These are phyloP conservation scores for Fusarium sp. DNA, from an alignment of 2,329 filamentous ascomycete species.

Conservation along the genomic window DNA sequence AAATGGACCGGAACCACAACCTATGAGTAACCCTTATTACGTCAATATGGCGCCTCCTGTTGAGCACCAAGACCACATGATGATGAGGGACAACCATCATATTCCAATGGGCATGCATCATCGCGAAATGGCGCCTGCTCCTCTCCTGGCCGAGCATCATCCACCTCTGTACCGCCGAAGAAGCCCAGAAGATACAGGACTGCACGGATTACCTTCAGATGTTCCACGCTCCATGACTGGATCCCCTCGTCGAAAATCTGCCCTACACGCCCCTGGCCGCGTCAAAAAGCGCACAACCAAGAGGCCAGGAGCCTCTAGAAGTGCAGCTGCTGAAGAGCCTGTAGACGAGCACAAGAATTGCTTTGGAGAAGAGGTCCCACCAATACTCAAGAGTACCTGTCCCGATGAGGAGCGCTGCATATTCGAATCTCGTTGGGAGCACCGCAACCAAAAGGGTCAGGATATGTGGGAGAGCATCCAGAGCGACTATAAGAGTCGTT, in stretches of 20 bases:
- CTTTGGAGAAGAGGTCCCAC: conserved; percentile 47
- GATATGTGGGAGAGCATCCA: conserved; percentile 69
- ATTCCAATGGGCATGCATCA: conserved; percentile 42
- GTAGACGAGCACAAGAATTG: conserved; percentile 51
- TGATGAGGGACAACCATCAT: conserved; percentile 37
- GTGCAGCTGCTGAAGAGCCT: conserved; percentile 33
- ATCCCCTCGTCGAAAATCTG: conserved; percentile 43
- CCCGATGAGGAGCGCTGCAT: conserved; percentile 61
- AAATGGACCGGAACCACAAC: conserved; percentile 42
- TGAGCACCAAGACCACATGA: conserved; percentile 42
- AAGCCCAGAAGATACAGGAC: conserved; percentile 35
- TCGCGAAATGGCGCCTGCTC: conserved; percentile 37
- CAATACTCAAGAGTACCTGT: conserved; percentile 56
- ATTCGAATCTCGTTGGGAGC: conserved; percentile 59
- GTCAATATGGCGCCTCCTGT: conserved; percentile 40
- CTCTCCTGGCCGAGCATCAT: conserved; percentile 42
- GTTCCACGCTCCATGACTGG: conserved; percentile 38
- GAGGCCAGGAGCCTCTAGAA: conserved; percentile 22
- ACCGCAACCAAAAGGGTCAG: conserved; percentile 61
- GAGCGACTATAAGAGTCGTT: conserved; percentile 52
- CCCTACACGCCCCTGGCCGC: conserved; percentile 32
- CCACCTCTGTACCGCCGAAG: conserved; percentile 40
- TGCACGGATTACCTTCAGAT: conserved; percentile 13
- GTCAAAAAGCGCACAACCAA: conserved; percentile 45
- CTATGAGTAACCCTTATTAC: conserved; percentile 46